These are phyloP conservation scores for Tetracentron sinense DNA, from an alignment of 164 flowering plant species.

Conservation along the genomic window DNA sequence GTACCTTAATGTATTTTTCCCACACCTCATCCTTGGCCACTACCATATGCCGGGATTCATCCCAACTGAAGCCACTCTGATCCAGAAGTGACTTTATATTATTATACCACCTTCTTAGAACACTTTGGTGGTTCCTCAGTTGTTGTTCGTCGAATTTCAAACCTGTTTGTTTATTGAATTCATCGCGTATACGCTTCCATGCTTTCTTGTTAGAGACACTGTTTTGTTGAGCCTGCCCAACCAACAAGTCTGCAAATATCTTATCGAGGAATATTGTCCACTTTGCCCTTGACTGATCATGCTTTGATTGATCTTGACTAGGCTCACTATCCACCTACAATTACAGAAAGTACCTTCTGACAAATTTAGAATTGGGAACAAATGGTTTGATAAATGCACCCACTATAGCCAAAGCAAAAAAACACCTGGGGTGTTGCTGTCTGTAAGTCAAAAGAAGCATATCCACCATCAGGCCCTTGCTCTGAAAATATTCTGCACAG, in stretches of 20 bases:
- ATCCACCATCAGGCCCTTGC: too few species aligned
- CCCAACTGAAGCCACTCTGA: slow-evolving; percentile 13
- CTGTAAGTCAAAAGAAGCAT: too few species aligned
- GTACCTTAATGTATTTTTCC: slow-evolving; percentile 15
- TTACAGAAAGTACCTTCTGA: background rate
- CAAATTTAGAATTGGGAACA: background rate
- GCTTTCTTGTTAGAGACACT: slow-evolving; percentile 13
- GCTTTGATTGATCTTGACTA: slow-evolving; percentile 9
- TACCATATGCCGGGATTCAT: slow-evolving; percentile 8
- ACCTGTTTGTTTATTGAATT: slow-evolving; percentile 19
- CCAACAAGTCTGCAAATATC: slow-evolving; percentile 17
- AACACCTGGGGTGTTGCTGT: too few species aligned
- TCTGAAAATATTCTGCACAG: too few species aligned
- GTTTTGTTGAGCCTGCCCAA: slow-evolving; percentile 14
- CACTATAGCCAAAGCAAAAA: too few species aligned
- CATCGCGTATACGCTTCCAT: slow-evolving; percentile 22
- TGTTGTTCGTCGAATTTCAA: slow-evolving; percentile 17
- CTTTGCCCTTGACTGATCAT: slow-evolving; percentile 19
- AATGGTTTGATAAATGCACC: too few species aligned
- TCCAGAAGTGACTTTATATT: slow-evolving; percentile 14
- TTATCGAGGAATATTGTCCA: slow-evolving; percentile 19
- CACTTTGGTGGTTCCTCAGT: slow-evolving; percentile 21
- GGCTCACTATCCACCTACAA: slow-evolving; percentile 16
- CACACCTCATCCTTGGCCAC: slow-evolving; percentile 8
- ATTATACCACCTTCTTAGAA: slow-evolving; percentile 15